A percentile compares a stretch with the other conserved stretches of the same genome.
These are phyloP conservation scores for Pholiota conissans DNA, from an alignment of 768 basidiomycete genomes.

Conservation along the genomic window DNA sequence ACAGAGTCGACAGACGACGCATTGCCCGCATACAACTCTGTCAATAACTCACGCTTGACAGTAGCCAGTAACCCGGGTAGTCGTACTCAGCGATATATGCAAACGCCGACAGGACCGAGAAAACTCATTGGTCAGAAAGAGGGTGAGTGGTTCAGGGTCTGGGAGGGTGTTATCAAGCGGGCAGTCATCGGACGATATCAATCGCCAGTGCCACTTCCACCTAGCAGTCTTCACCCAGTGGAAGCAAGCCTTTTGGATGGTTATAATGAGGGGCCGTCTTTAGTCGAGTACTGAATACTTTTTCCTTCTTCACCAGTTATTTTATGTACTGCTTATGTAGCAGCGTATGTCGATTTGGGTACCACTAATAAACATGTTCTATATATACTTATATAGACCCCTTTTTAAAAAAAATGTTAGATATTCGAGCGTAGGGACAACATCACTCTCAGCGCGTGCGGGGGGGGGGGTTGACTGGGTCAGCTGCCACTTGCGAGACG, in stretches of 20 bases:
- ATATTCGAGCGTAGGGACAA: too few species aligned
- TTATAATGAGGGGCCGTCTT: background rate
- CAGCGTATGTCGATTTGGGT: background rate
- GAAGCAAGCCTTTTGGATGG: slow-evolving; percentile 3
- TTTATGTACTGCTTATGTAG: background rate
- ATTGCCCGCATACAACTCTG: slow-evolving; percentile 10
- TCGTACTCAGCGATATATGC: slow-evolving; percentile 23
- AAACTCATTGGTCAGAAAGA: slow-evolving; percentile 62
- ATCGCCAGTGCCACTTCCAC: slow-evolving; percentile 21
- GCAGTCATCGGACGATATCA: slow-evolving; percentile 51
- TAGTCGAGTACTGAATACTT: background rate
- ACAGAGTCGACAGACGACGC: background rate
- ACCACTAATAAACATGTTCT: background rate
- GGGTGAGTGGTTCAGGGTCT: slow-evolving; percentile 76
- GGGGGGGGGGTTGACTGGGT: too few species aligned
- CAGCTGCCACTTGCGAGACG: too few species aligned
- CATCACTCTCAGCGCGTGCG: too few species aligned
- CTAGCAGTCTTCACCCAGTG: background rate
- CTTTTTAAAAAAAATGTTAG: too few species aligned
- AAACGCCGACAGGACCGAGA: slow-evolving; percentile 34
- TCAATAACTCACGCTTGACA: background rate
- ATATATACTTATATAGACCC: too few species aligned
- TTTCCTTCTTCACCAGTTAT: background rate
- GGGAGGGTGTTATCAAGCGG: slow-evolving; percentile 69
- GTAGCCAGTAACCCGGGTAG: background rate